A percentile compares a stretch with the other conserved stretches of the same genome.
Conservation (phyloP, 768 basidiomycete species). For the Holtermannia corniformis region DNA sequence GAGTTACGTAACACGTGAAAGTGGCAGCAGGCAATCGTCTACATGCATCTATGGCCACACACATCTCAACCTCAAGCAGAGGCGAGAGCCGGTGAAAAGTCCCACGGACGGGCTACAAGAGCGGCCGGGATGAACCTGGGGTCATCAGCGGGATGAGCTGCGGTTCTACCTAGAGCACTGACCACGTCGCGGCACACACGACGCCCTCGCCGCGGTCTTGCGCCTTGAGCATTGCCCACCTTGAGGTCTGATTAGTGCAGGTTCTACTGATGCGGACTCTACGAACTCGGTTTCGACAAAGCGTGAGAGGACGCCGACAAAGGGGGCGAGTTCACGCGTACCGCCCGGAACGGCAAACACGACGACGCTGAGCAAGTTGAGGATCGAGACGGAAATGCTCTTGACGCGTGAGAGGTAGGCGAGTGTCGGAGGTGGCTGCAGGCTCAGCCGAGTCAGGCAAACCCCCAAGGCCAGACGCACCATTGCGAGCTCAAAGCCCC, state of each 20-base stretch:
- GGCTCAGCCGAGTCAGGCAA: background rate
- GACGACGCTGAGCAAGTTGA: conserved; percentile 15
- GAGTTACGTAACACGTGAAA: no score
- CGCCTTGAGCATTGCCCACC: conserved; percentile 9
- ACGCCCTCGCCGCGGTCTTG: conserved; percentile 16
- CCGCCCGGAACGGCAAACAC: conserved; percentile 21
- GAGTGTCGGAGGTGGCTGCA: conserved; percentile 15
- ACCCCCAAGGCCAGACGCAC: conserved; percentile 2
- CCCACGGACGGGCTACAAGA: conserved; percentile 19
- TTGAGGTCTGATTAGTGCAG: background rate
- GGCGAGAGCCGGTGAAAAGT: no score
- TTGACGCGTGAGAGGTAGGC: conserved; percentile 13
- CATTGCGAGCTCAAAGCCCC: conserved; percentile 22
- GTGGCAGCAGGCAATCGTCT: no score
- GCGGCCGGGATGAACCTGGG: conserved; percentile 22
- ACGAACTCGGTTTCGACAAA: conserved; percentile 21
- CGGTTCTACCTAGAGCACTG: background rate
- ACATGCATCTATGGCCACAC: no score
- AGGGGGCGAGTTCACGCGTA: conserved; percentile 17
- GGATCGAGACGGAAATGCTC: conserved; percentile 11
- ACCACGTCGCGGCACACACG: conserved; percentile 21
- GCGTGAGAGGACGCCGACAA: conserved; percentile 15
- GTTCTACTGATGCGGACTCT: background rate
- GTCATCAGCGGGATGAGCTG: background rate
- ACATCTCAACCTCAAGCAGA: no score